phyloP scores from a whole-genome alignment of 2,329 filamentous ascomycete genomes.

The Talaromyces sp. region DNA sequence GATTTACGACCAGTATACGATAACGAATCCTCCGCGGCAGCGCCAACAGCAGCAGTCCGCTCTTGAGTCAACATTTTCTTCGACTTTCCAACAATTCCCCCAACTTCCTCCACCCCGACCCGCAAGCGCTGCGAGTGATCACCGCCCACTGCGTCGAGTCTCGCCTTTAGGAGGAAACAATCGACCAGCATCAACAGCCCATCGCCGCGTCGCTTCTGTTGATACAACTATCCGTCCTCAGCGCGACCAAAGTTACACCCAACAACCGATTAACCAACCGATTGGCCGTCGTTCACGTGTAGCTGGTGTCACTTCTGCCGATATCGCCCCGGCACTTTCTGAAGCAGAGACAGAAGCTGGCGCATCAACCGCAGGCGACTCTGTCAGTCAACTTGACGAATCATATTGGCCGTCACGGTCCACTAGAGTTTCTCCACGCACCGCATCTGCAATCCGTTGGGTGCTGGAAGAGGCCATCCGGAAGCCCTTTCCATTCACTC shows the following conservation, averaged over 20 bases:
- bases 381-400: conserved; percentile 33
- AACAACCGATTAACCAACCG: conserved; percentile 23
- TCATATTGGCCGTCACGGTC: conserved; percentile 52
- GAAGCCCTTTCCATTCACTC: conserved; percentile 75
- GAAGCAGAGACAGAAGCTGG: conserved; percentile 35
- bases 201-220: conserved; percentile 44
- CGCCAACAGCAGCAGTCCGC: conserved; percentile 49
- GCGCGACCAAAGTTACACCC: conserved; percentile 32
- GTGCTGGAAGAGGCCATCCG: conserved; percentile 87
- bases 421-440: conserved; percentile 72
- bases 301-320: conserved; percentile 22
- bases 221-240: conserved; percentile 37
- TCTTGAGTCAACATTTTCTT: conserved; percentile 43
- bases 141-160: conserved; percentile 51
- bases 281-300: conserved; percentile 5
- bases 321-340: conserved; percentile 31
- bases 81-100: conserved; percentile 27
- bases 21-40: conserved; percentile 44
- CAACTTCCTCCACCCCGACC: conserved; percentile 40
- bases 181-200: conserved; percentile 30
- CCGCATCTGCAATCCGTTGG: conserved; percentile 86
- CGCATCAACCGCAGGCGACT: conserved; percentile 32
- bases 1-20: conserved; percentile 48
- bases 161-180: conserved; percentile 50
- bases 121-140: conserved; percentile 53